Base-by-base conservation (phyloP, 2,329 filamentous ascomycete species). In the Sclerotinia subarctica region DNA sequence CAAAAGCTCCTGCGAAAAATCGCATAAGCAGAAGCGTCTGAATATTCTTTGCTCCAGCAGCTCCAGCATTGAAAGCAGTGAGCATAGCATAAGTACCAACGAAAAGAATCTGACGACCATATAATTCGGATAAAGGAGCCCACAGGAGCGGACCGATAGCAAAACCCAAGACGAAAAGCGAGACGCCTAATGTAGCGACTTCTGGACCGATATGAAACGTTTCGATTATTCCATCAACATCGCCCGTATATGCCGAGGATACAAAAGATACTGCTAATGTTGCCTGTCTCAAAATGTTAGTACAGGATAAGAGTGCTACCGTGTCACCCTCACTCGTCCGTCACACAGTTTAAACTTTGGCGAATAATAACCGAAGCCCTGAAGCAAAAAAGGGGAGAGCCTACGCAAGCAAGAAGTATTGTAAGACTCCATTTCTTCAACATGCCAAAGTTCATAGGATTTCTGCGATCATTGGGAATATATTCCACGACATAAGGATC, bases 1-100 rank as follows among this genome's bases (percentile, higher is more conserved):
- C 87, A 74, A 88, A 89, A 8, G 85, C 78, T 49, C 87, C 86
- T 7, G 85, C 85, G 65, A 91, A 86, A 79, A 91, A 91, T 49
- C 90, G 85, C 51, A 90, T 80, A n/a, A 90, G 82, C 44, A 92
- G 78, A 2, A 92, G 79, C 1, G 85, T 84, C 59, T 80, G 80
- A 69, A 89, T 86, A 72, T 84, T 87, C 68, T 85, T 79, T 0
- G 84, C 80, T 11, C 84, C 88, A 1, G 86, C 84, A 24, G 81
- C 82, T 5, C 82, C 88, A 29, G 84, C 86, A 72, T 86, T 89
- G 76, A 91, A 91, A 1, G 82, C 83, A 1, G 85, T 85, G 67
- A 90, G 80, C n/a, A 80, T 80, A 68, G 82, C 76, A 73, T 87
- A 88, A 10, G 86, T 87, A 58, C 80, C 76, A 71, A 85, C 80